Conservation (phyloP, 768 basidiomycete genomes). For the Chiua virens region DNA sequence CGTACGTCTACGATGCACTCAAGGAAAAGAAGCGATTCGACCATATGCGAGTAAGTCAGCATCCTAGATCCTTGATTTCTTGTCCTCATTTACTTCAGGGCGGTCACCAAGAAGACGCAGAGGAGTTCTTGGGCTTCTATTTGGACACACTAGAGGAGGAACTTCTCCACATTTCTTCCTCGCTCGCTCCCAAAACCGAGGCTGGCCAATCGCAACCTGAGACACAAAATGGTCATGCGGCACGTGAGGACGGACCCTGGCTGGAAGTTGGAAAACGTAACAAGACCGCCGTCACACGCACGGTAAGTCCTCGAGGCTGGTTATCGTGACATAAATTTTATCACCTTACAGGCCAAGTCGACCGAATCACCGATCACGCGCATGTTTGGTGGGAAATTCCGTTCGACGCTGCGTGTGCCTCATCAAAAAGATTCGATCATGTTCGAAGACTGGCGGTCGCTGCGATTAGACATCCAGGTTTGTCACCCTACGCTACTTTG, state of each 20-base stretch:
- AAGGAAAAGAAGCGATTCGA: constrained; percentile 93
- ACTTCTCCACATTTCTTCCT: constrained; percentile 62
- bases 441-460: constrained; percentile 87
- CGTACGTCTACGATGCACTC: constrained; percentile 88
- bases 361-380: constrained; percentile 86
- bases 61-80: constrained; percentile 1
- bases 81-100: constrained; percentile 43
- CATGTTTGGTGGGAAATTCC: constrained; percentile 92
- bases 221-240: constrained; percentile 9
- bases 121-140: constrained; percentile 98
- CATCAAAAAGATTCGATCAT: constrained; percentile 84
- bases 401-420: constrained; percentile 78
- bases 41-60: constrained; percentile 73
- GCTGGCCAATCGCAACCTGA: constrained; percentile 12
- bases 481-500: neutral
- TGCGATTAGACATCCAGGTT: constrained; percentile 89
- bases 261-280: constrained; percentile 92
- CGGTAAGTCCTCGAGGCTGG: constrained; percentile 46
- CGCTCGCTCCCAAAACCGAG: constrained; percentile 44
- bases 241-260: constrained; percentile 74
- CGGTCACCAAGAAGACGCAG: constrained; percentile 96
- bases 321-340: constrained; percentile 1
- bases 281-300: constrained; percentile 73
- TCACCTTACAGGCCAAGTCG: constrained; percentile 57
- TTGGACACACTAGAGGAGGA: constrained; percentile 95